Base-by-base conservation (phyloP, 805 yeast genomes). In the Teunomyces kruisii region DNA sequence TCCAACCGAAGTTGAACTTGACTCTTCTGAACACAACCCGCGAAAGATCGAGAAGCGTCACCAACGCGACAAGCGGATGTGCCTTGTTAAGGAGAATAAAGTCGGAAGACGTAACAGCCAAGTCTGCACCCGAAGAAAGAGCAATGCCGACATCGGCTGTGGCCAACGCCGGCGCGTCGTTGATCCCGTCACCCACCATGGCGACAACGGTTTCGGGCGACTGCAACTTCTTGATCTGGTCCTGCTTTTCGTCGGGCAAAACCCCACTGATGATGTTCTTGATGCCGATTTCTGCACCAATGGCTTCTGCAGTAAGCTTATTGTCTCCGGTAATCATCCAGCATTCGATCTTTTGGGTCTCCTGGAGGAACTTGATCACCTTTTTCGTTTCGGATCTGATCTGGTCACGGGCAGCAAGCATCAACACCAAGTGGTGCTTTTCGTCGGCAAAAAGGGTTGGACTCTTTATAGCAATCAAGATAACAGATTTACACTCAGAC, bases 301-400 rank as follows among this genome's bases (percentile, higher is more conserved):
- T 80, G 0, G 88, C 81, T 19, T 71, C 68, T 1, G 94, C 92
- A 0, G 94, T 86, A 16, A 72, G 56, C 40, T 57, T 72, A 54
- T 84, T 84, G 58, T 86, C 94, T 15, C 94, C 94, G 3, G 89
- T 80, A 32, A 86, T 80, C 87, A 86, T 83, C 82, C 86, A 86
- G 41, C 85, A 76, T 16, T 76, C 75, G 14, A 85, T 76, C 5
- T 76, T 74, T 6, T 65, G 64, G 6, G 65, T 54, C 15, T 38
- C 32, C 22, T 62, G 59, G 6, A 70, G 57, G 32, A 48, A 56
- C 14, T 51, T 43, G 14, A 86, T 68, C 0, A 84, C 84, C 15
- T 54, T 53, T 29, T 67, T 69, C 2, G 89, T 71, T 56, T 86
- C 94, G 0, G 76, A 70, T 49, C 85, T 59, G 5, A 80, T 58